Evolutionary conservation across 805 yeast species (phyloP).

Genomic region (Diddensiella transvaalensis): DNA sequence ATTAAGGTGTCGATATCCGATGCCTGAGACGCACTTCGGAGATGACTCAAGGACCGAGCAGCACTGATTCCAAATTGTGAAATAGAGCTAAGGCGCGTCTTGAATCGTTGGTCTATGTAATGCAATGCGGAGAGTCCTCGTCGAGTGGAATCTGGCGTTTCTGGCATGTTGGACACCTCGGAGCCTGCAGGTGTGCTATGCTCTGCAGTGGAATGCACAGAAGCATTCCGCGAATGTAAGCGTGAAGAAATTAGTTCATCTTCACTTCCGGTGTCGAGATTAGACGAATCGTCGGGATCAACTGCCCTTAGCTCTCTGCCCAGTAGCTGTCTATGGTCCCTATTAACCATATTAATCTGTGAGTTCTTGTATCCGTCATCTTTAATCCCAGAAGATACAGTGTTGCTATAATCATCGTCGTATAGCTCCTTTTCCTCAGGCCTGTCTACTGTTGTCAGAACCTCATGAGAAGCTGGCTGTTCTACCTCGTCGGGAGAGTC

Average conservation of each 20-base stretch:
- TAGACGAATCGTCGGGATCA: conserved; percentile 1
- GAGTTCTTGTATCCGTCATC: background rate
- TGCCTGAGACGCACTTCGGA: background rate
- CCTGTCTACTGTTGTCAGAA: background rate
- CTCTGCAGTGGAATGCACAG: conserved; percentile 2
- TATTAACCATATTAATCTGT: background rate
- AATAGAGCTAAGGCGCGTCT: conserved; percentile 21
- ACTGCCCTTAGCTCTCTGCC: conserved; percentile 3
- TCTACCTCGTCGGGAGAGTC: background rate
- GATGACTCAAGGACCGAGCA: background rate
- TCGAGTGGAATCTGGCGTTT: conserved; percentile 15
- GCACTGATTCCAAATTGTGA: conserved; percentile 3
- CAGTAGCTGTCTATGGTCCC: conserved; percentile 6
- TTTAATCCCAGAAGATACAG: too few species aligned
- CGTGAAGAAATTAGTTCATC: conserved; percentile 6
- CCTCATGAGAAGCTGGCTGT: background rate
- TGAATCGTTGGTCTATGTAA: conserved; percentile 20
- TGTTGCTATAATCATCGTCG: background rate
- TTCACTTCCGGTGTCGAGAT: conserved; percentile 3
- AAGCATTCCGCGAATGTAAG: conserved; percentile 14
- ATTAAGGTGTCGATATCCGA: conserved; percentile 3
- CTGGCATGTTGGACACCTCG: conserved; percentile 7
- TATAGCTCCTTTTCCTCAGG: background rate
- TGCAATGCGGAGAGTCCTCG: conserved; percentile 9
- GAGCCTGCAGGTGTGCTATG: conserved; percentile 3